phyloP scores from a whole-genome alignment of 2,329 filamentous ascomycete genomes.

The Xylariaceae sp. region DNA sequence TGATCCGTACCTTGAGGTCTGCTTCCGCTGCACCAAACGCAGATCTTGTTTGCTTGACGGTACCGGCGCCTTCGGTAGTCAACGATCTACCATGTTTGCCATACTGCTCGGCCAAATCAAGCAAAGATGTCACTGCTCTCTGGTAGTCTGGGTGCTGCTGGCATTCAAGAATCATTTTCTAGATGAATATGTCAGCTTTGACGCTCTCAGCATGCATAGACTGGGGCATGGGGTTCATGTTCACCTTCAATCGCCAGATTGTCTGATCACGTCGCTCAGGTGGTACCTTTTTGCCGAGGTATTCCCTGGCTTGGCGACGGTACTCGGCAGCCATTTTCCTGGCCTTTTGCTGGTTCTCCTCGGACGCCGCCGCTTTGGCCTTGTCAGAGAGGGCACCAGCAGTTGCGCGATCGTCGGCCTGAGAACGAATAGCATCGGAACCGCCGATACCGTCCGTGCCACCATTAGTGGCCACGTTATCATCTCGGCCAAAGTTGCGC shows the following conservation, averaged over 20 bases:
- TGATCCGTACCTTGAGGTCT: slow-evolving; percentile 60
- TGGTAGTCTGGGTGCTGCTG: slow-evolving; percentile 94
- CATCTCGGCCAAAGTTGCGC: slow-evolving; percentile 51
- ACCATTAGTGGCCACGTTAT: slow-evolving; percentile 50
- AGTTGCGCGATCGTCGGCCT: slow-evolving; percentile 25
- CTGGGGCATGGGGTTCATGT: slow-evolving; percentile 9
- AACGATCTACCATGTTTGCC: slow-evolving; percentile 64
- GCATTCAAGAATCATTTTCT: slow-evolving; percentile 97
- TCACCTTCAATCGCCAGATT: slow-evolving; percentile 72
- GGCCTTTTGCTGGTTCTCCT: slow-evolving; percentile 40
- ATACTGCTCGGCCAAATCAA: slow-evolving; percentile 81
- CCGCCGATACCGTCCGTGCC: slow-evolving; percentile 40
- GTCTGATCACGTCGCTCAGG: slow-evolving; percentile 88
- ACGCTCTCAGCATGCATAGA: slow-evolving; percentile 60
- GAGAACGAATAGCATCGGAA: slow-evolving; percentile 13
- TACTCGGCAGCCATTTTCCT: slow-evolving; percentile 37
- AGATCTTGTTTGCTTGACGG: slow-evolving; percentile 67
- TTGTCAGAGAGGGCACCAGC: slow-evolving; percentile 45
- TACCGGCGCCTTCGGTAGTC: slow-evolving; percentile 57
- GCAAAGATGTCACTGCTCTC: slow-evolving; percentile 80
- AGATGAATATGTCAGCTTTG: slow-evolving; percentile 18
- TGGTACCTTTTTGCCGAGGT: slow-evolving; percentile 81
- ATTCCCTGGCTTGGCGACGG: slow-evolving; percentile 53
- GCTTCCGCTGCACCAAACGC: slow-evolving; percentile 66
- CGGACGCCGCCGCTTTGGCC: slow-evolving; percentile 56